Percentiles rank a stretch among this genome's conserved stretches.
Evolutionary conservation across 2,329 filamentous ascomycete species (phyloP).

Genomic region (Apiospora arundinis): DNA sequence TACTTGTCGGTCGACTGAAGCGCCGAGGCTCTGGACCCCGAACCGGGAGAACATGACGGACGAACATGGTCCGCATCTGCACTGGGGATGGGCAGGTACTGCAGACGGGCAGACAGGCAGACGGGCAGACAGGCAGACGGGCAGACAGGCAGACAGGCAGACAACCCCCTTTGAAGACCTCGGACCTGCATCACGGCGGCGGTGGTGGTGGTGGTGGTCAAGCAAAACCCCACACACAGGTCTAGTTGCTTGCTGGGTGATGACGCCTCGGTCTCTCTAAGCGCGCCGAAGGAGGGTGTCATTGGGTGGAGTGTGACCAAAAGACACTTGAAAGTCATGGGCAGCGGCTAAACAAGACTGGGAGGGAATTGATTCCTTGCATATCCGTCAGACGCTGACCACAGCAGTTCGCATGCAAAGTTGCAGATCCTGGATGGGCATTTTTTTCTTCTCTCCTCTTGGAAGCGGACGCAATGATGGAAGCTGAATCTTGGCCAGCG

Average conservation of each 20-base stretch:
- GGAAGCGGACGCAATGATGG: not conserved
- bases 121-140: no score
- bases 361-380: not conserved
- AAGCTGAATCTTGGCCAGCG: not conserved
- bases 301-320: slow-evolving; percentile 16
- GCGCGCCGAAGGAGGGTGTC: slow-evolving; percentile 14
- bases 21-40: not conserved
- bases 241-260: not conserved
- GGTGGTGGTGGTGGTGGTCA: not conserved
- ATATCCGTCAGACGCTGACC: slow-evolving; percentile 2
- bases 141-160: not conserved
- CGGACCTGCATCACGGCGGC: not conserved
- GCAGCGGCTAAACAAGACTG: slow-evolving; percentile 1
- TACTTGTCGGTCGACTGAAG: not conserved
- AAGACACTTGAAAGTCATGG: not conserved
- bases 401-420: not conserved
- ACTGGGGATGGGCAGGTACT: not conserved
- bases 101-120: not conserved
- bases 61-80: not conserved
- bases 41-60: not conserved
- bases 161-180: not conserved
- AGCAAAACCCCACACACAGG: not conserved
- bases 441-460: not conserved
- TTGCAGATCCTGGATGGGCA: not conserved
- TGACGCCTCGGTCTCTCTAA: slow-evolving; percentile 7